Evolutionary conservation across 1,139 yeast species (phyloP), one percentile per base, ranked within the genome.

Genomic region (Taphrina sp.): DNA sequence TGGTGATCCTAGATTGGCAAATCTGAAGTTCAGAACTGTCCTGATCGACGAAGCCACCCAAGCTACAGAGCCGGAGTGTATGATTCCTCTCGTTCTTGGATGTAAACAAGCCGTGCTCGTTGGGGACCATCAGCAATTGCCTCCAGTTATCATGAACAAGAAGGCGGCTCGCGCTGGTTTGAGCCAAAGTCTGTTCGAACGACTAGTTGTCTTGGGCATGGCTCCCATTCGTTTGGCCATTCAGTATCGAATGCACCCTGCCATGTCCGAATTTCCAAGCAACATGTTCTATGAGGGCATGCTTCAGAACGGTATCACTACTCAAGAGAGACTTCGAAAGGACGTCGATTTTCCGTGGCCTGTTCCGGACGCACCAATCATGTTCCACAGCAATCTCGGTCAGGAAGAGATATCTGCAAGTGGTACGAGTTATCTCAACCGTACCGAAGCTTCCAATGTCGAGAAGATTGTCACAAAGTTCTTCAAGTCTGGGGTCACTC

Each of bases 231-330:
- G 96, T 61, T 75, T 90, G 59, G 95, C 88, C 62, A 95, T 89
- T 28, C 97, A 90, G 68, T 90, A 90, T 70, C 83, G 97, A 72
- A 90, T 90, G 97, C 86, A 89, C 67, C 97, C 97, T 1, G 76
- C 82, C 60, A 72, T 90, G 57, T 81, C 94, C 61, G 95, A 87
- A 64, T 90, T 88, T 67, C 85, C 96, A 19, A 83, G 94, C 65
- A 88, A 89, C 68, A 83, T 86, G 87, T 90, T 88, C 66, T 90
- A 90, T 69, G 96, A 89, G 65, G 97, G 97, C 29, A 78, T 85
- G 45, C 76, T 90, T 64, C 96, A 89, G 68, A 89, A 89, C 67
- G 96, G 96, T 63, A 95, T 89, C 8, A 83, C 94, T 0, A 75
- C 78, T 22, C 85, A 82, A 57, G 84, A 87, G 63, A 76, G 96